phyloP scores from a whole-genome alignment of 164 flowering plant species.

The Vitis cinerea region DNA sequence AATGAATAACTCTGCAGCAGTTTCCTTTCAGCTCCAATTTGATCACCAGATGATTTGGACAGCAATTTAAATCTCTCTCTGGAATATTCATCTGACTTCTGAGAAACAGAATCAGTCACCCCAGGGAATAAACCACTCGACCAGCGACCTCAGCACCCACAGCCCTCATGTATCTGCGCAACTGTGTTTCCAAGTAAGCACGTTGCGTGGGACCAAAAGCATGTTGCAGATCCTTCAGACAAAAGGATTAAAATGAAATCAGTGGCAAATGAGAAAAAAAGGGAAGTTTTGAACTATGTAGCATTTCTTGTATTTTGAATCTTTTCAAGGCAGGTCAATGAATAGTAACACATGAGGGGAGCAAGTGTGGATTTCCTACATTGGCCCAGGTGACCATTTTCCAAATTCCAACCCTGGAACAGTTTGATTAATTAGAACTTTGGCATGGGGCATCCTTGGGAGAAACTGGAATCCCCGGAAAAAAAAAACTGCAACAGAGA shows the following conservation, averaged over 20 bases:
- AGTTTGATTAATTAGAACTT: neutral
- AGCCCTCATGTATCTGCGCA: slow-evolving; percentile 53
- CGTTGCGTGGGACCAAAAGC: slow-evolving; percentile 29
- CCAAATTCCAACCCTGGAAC: neutral
- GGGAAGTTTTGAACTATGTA: neutral
- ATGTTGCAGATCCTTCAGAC: slow-evolving; percentile 52
- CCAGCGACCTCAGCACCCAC: slow-evolving; percentile 66
- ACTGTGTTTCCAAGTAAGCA: slow-evolving; percentile 41
- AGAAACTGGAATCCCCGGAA: too few relatives aligned
- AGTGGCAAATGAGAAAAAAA: neutral
- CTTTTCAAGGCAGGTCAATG: neutral
- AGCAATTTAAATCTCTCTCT: too few relatives aligned
- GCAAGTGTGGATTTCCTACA: neutral
- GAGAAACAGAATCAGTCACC: slow-evolving; percentile 17
- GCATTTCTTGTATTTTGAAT: neutral
- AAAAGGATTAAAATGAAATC: neutral
- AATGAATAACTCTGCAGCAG: too few relatives aligned
- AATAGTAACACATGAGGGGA: neutral
- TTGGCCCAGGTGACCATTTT: neutral
- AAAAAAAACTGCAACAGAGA: too few relatives aligned
- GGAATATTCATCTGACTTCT: neutral
- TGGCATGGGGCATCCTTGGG: too few relatives aligned
- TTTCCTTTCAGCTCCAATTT: too few relatives aligned
- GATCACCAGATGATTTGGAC: too few relatives aligned
- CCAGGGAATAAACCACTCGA: slow-evolving; percentile 59